phyloP scores from a whole-genome alignment of 106 monocot species.

The Narthecium ossifragum region DNA sequence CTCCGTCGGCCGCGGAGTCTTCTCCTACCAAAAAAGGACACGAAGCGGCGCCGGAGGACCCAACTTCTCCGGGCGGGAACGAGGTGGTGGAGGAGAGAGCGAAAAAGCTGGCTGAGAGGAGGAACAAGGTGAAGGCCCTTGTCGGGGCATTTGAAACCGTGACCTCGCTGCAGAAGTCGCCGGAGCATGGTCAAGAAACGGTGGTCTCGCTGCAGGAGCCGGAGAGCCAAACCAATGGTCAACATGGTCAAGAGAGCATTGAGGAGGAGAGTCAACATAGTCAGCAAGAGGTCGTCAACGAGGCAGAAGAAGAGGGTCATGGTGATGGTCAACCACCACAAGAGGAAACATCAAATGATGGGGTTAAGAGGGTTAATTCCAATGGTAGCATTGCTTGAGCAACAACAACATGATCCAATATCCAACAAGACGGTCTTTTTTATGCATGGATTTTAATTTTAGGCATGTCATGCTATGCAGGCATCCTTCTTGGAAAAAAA shows the following conservation, averaged over 20 bases:
- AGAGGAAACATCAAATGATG: background rate
- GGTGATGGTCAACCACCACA: too few relatives aligned
- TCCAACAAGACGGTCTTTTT: too few relatives aligned
- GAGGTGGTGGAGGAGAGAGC: background rate
- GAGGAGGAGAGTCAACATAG: background rate
- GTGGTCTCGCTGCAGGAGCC: background rate
- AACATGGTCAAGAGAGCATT: background rate
- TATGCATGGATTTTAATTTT: too few relatives aligned
- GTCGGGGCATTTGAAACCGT: background rate
- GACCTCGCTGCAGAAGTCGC: background rate
- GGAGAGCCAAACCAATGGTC: background rate
- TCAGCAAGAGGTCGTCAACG: background rate
- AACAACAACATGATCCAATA: too few relatives aligned
- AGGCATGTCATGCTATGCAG: too few relatives aligned
- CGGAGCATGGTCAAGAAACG: background rate
- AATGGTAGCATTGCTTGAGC: background rate
- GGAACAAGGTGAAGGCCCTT: background rate
- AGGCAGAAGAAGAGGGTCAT: too few relatives aligned
- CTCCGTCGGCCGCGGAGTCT: background rate
- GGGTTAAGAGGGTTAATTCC: background rate
- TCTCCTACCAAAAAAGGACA: background rate
- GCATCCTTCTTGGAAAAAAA: too few relatives aligned
- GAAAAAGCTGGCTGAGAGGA: background rate
- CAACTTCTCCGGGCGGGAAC: background rate
- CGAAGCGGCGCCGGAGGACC: background rate